Conservation (phyloP, 352 stramenopile species). For the Blastocystis sp. region DNA sequence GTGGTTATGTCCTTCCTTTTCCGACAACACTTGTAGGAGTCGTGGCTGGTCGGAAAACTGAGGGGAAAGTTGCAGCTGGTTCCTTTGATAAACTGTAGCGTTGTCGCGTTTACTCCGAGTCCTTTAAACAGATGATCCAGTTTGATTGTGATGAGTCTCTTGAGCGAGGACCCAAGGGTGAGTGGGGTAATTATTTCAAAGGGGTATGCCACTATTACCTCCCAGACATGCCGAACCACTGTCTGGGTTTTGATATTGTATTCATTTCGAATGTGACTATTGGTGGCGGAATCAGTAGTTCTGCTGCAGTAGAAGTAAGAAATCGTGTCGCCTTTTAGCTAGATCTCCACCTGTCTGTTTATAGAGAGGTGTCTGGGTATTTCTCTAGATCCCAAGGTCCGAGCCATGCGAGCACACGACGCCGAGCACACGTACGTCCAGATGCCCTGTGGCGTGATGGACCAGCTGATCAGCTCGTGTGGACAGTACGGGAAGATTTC, state of each 20-base stretch:
- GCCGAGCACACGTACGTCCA: slow-evolving; percentile 19
- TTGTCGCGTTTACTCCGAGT: slow-evolving; percentile 47
- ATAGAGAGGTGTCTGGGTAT: slow-evolving; percentile 29
- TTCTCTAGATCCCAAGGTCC: slow-evolving; percentile 3
- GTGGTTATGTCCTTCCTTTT: slow-evolving; percentile 39
- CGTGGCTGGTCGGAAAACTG: neutral
- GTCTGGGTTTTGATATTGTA: slow-evolving; percentile 8
- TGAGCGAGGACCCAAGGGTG: slow-evolving; percentile 12
- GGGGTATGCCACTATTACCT: slow-evolving; percentile 18
- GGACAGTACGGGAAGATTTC: slow-evolving; percentile 28
- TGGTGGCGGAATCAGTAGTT: slow-evolving; percentile 39
- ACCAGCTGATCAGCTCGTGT: slow-evolving; percentile 20
- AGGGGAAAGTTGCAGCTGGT: neutral
- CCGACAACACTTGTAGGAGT: slow-evolving; percentile 35
- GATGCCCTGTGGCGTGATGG: slow-evolving; percentile 51
- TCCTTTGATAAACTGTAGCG: neutral
- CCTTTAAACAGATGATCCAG: slow-evolving; percentile 37
- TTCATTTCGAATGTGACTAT: slow-evolving; percentile 44
- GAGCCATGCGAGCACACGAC: slow-evolving; percentile 14
- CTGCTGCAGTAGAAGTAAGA: slow-evolving; percentile 20
- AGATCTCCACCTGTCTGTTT: slow-evolving; percentile 35
- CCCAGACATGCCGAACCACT: slow-evolving; percentile 2
- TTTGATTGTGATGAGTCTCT: slow-evolving; percentile 35
- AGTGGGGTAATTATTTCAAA: slow-evolving; percentile 53
- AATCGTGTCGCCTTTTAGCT: neutral